Evolutionary conservation across 164 flowering plant species (phyloP).

Genomic region (Piper betle): DNA sequence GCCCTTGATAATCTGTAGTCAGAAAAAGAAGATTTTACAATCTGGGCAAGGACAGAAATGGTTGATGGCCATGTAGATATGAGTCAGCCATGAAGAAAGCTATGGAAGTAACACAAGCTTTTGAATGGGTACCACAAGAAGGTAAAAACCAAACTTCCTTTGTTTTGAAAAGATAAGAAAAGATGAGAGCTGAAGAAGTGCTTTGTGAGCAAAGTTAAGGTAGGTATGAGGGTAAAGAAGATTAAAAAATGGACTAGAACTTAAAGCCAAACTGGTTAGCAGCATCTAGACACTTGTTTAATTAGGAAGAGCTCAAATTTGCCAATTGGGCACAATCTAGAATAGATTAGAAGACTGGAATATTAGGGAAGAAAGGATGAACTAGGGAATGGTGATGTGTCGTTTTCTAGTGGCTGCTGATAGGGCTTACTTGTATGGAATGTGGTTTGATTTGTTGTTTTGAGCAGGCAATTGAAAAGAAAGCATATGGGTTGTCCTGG

Average conservation of each 20-base stretch:
- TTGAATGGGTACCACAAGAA: neutral
- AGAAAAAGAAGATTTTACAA: neutral
- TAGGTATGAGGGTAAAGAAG: neutral
- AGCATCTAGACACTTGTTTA: neutral
- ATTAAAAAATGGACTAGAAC: neutral
- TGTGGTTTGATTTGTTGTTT: no score
- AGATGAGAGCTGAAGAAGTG: neutral
- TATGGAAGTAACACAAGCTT: neutral
- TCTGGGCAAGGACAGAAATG: constrained; percentile 1
- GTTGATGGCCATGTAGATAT: constrained; percentile 5
- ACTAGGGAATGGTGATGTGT: no score
- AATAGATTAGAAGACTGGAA: no score
- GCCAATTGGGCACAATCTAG: neutral
- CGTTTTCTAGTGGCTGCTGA: no score
- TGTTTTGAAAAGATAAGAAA: neutral
- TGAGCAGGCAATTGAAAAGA: no score
- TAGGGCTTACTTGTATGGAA: no score
- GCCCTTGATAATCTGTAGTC: neutral
- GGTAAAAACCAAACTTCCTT: constrained; percentile 1
- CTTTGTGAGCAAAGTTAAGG: neutral
- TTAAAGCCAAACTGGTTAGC: constrained; percentile 1
- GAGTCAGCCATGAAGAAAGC: constrained; percentile 7
- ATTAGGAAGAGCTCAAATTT: neutral
- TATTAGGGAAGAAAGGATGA: no score
- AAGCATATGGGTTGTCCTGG: no score